phyloP scores from a whole-genome alignment of 2,329 filamentous ascomycete species.

The Elsinoe arachidis region DNA sequence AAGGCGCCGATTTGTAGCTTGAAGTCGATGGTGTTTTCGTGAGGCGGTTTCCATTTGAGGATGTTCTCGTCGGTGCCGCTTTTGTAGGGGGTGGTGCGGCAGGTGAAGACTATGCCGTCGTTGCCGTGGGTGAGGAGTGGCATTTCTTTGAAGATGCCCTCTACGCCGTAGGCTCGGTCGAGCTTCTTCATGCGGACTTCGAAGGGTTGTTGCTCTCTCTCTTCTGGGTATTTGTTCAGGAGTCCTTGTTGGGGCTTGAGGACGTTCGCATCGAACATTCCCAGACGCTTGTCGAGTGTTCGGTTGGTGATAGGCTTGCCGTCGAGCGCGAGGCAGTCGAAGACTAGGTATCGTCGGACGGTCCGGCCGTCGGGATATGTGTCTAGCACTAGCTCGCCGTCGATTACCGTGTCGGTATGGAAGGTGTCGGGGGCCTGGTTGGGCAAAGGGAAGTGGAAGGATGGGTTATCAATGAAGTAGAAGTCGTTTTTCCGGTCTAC shows the following conservation, averaged over 20 bases:
- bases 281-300: conserved; percentile 79
- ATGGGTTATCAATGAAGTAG: conserved; percentile 64
- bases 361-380: conserved; percentile 56
- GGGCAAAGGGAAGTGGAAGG: conserved; percentile 71
- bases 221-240: conserved; percentile 52
- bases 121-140: conserved; percentile 88
- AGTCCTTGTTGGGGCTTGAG: conserved; percentile 56
- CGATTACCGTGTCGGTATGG: conserved; percentile 73
- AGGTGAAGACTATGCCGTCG: conserved; percentile 97
- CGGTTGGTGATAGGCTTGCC: conserved; percentile 65
- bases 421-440: conserved; percentile 55
- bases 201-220: conserved; percentile 65
- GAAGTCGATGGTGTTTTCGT: conserved; percentile 94
- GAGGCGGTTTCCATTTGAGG: conserved; percentile 93
- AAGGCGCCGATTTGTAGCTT: conserved; percentile 66
- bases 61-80: conserved; percentile 89
- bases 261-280: conserved; percentile 71
- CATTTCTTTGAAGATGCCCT: conserved; percentile 84
- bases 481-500: conserved; percentile 98
- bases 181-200: conserved; percentile 80
- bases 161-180: conserved; percentile 78
- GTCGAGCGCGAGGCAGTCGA: conserved; percentile 83
- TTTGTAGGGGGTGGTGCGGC: conserved; percentile 74
- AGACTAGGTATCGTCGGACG: conserved; percentile 79
- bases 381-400: conserved; percentile 68